Evolutionary conservation across 768 basidiomycete species (phyloP), one percentile per base, ranked within the genome.

Genomic region (Cantharellus anzutake): DNA sequence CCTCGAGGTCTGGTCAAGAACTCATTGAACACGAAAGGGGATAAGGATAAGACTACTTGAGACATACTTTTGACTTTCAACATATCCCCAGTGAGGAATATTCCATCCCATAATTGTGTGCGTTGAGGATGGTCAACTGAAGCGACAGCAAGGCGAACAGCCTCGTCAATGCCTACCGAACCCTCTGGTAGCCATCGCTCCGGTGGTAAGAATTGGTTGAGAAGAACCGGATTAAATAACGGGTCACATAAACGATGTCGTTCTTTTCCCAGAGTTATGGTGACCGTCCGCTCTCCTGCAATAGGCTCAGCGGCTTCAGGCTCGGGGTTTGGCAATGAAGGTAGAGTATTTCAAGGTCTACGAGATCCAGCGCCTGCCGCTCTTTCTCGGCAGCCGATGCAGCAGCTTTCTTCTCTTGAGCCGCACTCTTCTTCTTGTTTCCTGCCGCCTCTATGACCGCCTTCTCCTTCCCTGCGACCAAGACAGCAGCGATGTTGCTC

Each of bases 231-330:
- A 66, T 90, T 83, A 63, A 90, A 92, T 37, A 96, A 74, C 3
- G 90, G 88, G 68, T 94, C 92, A 68, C 87, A 90, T 71, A 92
- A 86, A 44, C 86, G 76, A 73, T 96, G 90, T 41, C 91, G 77
- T 67, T 90, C 88, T 68, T 86, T 87, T 16, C 91, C 91, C 41
- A 94, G 65, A 4, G 84, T 86, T 61, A 93, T 67, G 44, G 80
- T 76, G n/a, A 35, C 3, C 4, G 42, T 52, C 2, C 56, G 56
- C 37, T 57, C 66, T 81, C n/a, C 79, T 76, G 44, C 44, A 48
- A 48, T 11, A 29, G 44, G 1, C 56, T 35, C n/a, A 57, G 50
- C 4, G 59, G 57, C 11, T 29, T 29, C 20, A 29, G 20, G 20
- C 20, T 29, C 20, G 20, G 20, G 20, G 20, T 29, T 29, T 29